Evolutionary conservation across 306 rosid genomes (phyloP), one percentile per base, ranked within the genome.

Genomic region (Ormosia semicastrata): DNA sequence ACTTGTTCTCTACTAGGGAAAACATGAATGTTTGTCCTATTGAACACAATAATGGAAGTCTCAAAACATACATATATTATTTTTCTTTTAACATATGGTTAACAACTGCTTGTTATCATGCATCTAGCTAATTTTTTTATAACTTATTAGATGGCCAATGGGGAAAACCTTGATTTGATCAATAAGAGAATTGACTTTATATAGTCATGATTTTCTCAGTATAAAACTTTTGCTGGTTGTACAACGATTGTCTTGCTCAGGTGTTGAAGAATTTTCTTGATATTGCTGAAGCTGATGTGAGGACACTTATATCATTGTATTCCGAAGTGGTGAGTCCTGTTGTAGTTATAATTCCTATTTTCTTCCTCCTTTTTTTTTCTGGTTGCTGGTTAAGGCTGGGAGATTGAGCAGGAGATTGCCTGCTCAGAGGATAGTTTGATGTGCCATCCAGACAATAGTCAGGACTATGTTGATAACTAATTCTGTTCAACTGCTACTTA

Each of bases 201-300:
- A 30, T 62, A 18, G 36, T 81, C 36, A 54, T 54, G 62, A 10
- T 76, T 72, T 82, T 69, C 54, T 15, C 54, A 29, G 34, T 33
- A 41, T 41, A 7, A 11, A n/a, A 32, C 9, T 49, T 32, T 44
- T 43, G 47, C 57, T 65, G 63, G 59, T 34, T 17, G 34, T 33
- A 49, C 52, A 34, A 85, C 52, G 41, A 56, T 70, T 82, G 76
- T 80, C 83, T 73, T 87, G 67, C 62, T 80, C 91, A 95, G 98
- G 96, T 95, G 83, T 86, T 95, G 93, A 92, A 93, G 88, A 85
- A 66, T 86, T 95, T 92, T 84, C 94, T 95, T 53, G 92, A 93
- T 79, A 88, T 87, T 66, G 99, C 99, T 32, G 99, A 95, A 90
- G 99, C 99, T 77, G 99, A 93, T 71, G 99, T 95, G 70, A 94